These are phyloP conservation scores for Oryza coarctata DNA, from an alignment of 176 grass and related monocot species.

Conservation along the genomic window DNA sequence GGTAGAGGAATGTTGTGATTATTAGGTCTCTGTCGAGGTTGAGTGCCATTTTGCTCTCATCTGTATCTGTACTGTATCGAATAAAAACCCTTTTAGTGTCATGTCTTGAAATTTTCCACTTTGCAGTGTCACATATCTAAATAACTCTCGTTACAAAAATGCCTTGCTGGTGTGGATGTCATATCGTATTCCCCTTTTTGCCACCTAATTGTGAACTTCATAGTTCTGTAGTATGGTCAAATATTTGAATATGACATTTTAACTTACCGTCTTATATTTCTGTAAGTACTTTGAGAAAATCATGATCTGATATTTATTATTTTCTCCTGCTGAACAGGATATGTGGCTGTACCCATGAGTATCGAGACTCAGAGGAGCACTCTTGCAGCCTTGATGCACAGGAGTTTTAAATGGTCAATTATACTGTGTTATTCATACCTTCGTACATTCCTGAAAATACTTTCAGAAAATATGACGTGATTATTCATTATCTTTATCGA, in stretches of 20 bases:
- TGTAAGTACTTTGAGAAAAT: neutral
- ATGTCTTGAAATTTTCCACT: too few species aligned
- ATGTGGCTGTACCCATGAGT: neutral
- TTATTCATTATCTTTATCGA: neutral
- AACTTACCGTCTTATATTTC: neutral
- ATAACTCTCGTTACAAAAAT: too few species aligned
- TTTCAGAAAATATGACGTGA: neutral
- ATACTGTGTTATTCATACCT: neutral
- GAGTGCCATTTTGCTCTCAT: neutral
- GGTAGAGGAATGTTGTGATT: neutral
- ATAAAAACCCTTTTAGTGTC: neutral
- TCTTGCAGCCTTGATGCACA: neutral
- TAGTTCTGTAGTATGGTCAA: neutral
- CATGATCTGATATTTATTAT: neutral
- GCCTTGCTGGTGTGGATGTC: too few species aligned
- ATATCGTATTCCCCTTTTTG: neutral
- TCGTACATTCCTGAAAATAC: neutral
- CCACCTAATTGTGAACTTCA: neutral
- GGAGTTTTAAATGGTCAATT: neutral
- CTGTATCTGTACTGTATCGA: neutral
- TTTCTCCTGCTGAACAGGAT: neutral
- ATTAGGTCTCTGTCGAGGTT: neutral
- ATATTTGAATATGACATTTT: neutral
- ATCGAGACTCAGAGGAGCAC: neutral
- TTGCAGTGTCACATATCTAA: too few species aligned